Percentiles rank a stretch among this genome's conserved stretches.
Evolutionary conservation across 1,284 basidiomycete species (phyloP).

Genomic region (Abortiporus biennis): DNA sequence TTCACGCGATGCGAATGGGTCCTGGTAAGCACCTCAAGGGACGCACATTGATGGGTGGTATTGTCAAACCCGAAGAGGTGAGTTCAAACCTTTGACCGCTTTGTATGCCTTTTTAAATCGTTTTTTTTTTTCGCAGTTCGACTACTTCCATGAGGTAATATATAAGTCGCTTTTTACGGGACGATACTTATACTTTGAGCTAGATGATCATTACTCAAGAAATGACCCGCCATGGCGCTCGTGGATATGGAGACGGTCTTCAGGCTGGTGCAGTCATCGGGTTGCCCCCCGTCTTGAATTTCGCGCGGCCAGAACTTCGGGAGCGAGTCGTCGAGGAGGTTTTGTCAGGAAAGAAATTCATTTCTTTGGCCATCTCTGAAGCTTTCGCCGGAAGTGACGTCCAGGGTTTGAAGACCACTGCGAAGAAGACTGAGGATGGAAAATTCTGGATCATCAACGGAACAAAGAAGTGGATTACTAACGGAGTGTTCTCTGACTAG

Average conservation of each 20-base stretch:
- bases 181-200: not conserved
- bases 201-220: conserved; percentile 31
- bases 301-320: conserved; percentile 71
- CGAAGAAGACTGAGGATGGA: conserved; percentile 78
- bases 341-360: conserved; percentile 64
- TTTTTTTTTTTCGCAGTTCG: conserved; percentile 35
- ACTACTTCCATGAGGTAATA: conserved; percentile 72
- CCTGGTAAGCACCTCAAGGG: conserved; percentile 83
- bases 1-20: conserved; percentile 89
- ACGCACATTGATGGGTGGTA: conserved; percentile 70
- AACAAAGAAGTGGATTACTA: conserved; percentile 82
- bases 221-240: conserved; percentile 17
- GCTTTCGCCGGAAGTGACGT: conserved; percentile 94
- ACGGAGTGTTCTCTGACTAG: conserved; percentile 52
- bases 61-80: conserved; percentile 79
- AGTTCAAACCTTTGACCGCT: not conserved
- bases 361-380: conserved; percentile 61
- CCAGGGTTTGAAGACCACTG: conserved; percentile 73
- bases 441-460: conserved; percentile 85
- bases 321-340: conserved; percentile 80
- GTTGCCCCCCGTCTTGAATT: conserved; percentile 80
- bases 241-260: conserved; percentile 27
- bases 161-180: not conserved
- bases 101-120: conserved; percentile 4
- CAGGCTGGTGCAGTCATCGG: conserved; percentile 62